Conservation (phyloP, 2,329 filamentous ascomycete species). For the Rhinocladiella mackenziei region DNA sequence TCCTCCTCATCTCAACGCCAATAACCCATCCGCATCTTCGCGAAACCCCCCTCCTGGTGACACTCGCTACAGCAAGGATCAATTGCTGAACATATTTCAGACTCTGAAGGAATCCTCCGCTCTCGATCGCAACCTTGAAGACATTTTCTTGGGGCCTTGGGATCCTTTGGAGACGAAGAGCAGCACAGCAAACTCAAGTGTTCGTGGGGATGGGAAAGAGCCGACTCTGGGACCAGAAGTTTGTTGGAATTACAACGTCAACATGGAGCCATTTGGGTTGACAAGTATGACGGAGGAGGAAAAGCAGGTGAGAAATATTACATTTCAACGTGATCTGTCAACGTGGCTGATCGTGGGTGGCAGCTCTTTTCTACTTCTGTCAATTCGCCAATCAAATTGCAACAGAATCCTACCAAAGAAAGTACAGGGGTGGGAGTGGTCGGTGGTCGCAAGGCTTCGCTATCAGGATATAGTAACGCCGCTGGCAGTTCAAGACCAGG, state of each 20-base stretch:
- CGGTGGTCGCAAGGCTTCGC: conserved; percentile 71
- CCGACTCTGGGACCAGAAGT: conserved; percentile 77
- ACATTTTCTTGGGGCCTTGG: conserved; percentile 72
- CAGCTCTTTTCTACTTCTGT: conserved; percentile 81
- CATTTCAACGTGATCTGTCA: conserved; percentile 9
- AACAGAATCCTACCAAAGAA: conserved; percentile 62
- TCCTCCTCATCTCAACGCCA: conserved; percentile 57
- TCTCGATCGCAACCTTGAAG: conserved; percentile 58
- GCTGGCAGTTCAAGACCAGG: conserved; percentile 73
- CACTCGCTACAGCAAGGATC: conserved; percentile 71
- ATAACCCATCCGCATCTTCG: conserved; percentile 40
- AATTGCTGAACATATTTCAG: conserved; percentile 71
- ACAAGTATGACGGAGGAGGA: conserved; percentile 67
- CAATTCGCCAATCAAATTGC: conserved; percentile 87
- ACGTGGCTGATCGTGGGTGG: conserved; percentile 23
- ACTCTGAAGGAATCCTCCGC: conserved; percentile 51
- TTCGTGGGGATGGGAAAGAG: conserved; percentile 69
- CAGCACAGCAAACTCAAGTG: conserved; percentile 63
- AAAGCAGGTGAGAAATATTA: conserved; percentile 52
- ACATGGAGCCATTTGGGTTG: conserved; percentile 66
- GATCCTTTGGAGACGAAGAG: conserved; percentile 62
- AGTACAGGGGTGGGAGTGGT: conserved; percentile 47
- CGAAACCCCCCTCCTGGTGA: conserved; percentile 53
- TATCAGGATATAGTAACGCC: conserved; percentile 69
- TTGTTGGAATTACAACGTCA: conserved; percentile 78